phyloP scores from a whole-genome alignment of 202 grass and related monocot species.

The Schoenoplectus triqueter region DNA sequence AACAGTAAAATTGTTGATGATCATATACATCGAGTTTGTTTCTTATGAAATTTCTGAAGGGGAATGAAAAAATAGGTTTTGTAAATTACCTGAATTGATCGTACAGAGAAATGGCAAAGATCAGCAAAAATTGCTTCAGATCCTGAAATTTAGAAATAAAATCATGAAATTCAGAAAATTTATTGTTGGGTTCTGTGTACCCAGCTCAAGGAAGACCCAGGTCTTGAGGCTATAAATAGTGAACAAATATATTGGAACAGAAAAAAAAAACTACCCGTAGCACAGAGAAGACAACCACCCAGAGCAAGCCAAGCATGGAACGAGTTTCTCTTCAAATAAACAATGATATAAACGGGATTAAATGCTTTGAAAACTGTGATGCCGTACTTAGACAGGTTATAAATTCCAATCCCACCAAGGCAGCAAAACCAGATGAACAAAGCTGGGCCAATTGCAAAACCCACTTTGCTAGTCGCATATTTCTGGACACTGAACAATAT shows the following conservation, averaged over 20 bases:
- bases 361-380: slow-evolving; percentile 72
- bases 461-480: slow-evolving; percentile 93
- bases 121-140: slow-evolving; percentile 96
- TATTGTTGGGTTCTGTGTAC: not conserved
- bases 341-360: slow-evolving; percentile 81
- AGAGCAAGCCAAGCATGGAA: slow-evolving; percentile 87
- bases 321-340: slow-evolving; percentile 83
- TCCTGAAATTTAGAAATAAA: slow-evolving; percentile 56
- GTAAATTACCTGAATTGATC: slow-evolving; percentile 82
- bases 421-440: slow-evolving; percentile 98
- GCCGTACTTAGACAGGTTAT: slow-evolving; percentile 82
- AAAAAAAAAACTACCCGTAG: slow-evolving; percentile 59
- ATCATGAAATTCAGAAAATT: slow-evolving; percentile 30
- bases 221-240: slow-evolving; percentile 25
- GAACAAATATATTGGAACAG: slow-evolving; percentile 17
- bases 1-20: slow-evolving; percentile 33
- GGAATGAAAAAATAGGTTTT: not conserved
- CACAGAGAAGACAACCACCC: slow-evolving; percentile 83
- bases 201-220: not conserved
- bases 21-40: slow-evolving; percentile 23
- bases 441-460: slow-evolving; percentile 80
- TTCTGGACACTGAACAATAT: slow-evolving; percentile 85
- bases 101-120: slow-evolving; percentile 94
- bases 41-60: slow-evolving; percentile 33
- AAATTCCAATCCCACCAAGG: slow-evolving; percentile 83